These are phyloP conservation scores for Teratosphaeria epicoccoides DNA, from an alignment of 2,329 filamentous ascomycete species.

Conservation along the genomic window DNA sequence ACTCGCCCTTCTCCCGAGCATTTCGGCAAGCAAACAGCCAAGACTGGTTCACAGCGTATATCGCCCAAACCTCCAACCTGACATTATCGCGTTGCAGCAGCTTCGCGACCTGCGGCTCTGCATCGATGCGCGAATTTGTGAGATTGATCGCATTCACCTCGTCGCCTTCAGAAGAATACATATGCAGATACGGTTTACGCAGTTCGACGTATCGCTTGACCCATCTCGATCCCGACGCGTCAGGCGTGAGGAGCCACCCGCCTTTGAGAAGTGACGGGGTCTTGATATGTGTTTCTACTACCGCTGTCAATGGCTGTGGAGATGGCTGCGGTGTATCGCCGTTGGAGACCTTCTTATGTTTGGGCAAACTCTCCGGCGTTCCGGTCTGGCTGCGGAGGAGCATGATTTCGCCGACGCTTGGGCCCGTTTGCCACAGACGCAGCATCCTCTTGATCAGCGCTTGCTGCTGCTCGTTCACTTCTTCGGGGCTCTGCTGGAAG, in stretches of 20 bases:
- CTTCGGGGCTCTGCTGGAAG: conserved; percentile 13
- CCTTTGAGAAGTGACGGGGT: conserved; percentile 65
- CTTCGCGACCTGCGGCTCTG: conserved; percentile 75
- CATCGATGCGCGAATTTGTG: conserved; percentile 81
- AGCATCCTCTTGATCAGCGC: conserved; percentile 44
- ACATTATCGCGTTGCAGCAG: conserved; percentile 44
- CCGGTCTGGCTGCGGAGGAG: conserved; percentile 46
- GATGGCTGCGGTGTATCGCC: conserved; percentile 30
- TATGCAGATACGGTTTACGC: conserved; percentile 78
- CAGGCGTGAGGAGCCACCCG: conserved; percentile 73
- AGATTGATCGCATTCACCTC: conserved; percentile 84
- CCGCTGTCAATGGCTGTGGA: conserved; percentile 55
- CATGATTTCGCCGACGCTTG: conserved; percentile 35
- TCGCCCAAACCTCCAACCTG: conserved; percentile 59
- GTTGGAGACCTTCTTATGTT: conserved; percentile 30
- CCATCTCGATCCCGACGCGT: conserved; percentile 71
- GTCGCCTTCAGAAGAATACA: conserved; percentile 79
- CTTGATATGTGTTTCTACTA: conserved; percentile 67
- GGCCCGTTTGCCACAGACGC: conserved; percentile 49
- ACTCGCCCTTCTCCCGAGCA: conserved; percentile 89
- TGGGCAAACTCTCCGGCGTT: conserved; percentile 45
- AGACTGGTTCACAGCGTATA: conserved; percentile 89
- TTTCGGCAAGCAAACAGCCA: conserved; percentile 86
- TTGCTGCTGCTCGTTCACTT: conserved; percentile 26
- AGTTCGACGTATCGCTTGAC: conserved; percentile 88